These are phyloP conservation scores for Starmerella sp. DNA, from an alignment of 805 yeast species.

Conservation along the genomic window DNA sequence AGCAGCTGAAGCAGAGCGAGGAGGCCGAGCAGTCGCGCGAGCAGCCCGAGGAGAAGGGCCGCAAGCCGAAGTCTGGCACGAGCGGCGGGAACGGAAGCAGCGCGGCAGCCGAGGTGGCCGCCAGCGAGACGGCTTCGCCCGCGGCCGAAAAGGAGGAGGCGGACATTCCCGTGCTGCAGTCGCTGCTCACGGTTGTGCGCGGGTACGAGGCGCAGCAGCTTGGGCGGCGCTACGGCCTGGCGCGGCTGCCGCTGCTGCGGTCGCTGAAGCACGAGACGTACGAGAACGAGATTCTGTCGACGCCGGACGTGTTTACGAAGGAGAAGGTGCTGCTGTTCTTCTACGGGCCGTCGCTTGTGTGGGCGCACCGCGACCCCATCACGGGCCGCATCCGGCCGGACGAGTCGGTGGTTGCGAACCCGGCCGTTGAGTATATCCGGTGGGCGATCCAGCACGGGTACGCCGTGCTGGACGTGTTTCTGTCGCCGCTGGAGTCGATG, in stretches of 20 bases:
- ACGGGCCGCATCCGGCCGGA: constrained; percentile 67
- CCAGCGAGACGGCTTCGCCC: too few relatives aligned
- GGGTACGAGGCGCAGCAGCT: constrained; percentile 48
- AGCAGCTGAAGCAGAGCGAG: constrained; percentile 16
- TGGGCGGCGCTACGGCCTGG: constrained; percentile 45
- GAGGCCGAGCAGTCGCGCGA: constrained; percentile 16
- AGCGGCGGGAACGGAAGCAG: too few relatives aligned
- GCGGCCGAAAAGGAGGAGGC: constrained; percentile 1
- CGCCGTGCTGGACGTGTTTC: constrained; percentile 65
- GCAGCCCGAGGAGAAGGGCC: constrained; percentile 1
- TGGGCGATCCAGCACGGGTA: constrained; percentile 52
- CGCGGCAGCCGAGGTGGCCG: neutral
- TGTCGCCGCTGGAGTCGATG: constrained; percentile 15
- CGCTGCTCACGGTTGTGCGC: constrained; percentile 63
- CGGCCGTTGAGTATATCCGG: constrained; percentile 55
- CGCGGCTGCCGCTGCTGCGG: constrained; percentile 50
- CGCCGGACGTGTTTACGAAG: constrained; percentile 50
- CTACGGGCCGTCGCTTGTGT: constrained; percentile 86
- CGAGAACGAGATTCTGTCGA: constrained; percentile 58
- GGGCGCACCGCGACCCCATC: constrained; percentile 71
- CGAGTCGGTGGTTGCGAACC: constrained; percentile 64
- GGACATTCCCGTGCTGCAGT: constrained; percentile 6
- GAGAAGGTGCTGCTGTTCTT: constrained; percentile 58
- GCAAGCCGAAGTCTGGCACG: neutral
- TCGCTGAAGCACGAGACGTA: constrained; percentile 32